phyloP scores from a whole-genome alignment of 2,329 filamentous ascomycete species.

The Hypoxylon sp. region DNA sequence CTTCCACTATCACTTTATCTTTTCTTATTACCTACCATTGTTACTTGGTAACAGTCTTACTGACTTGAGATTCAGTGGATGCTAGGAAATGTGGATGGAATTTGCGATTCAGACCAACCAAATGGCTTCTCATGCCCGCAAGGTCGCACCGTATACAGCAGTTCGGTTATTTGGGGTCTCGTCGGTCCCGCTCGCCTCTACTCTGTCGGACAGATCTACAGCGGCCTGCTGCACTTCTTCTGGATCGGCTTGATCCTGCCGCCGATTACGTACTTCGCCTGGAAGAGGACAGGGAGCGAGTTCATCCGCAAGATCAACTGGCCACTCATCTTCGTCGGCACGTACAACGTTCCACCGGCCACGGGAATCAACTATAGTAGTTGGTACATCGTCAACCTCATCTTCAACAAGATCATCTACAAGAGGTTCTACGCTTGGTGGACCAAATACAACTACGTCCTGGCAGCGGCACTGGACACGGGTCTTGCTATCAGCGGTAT shows the following conservation, averaged over 20 bases:
- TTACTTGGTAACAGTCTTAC: neutral
- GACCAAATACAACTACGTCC: slow-evolving; percentile 55
- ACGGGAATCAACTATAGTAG: slow-evolving; percentile 49
- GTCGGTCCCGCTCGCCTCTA: slow-evolving; percentile 60
- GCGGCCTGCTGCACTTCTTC: slow-evolving; percentile 58
- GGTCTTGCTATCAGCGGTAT: slow-evolving; percentile 47
- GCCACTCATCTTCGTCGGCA: slow-evolving; percentile 50
- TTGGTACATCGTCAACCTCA: slow-evolving; percentile 55
- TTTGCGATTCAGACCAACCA: slow-evolving; percentile 52
- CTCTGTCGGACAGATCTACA: slow-evolving; percentile 57
- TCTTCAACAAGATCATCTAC: slow-evolving; percentile 56
- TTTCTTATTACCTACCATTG: too few relatives aligned
- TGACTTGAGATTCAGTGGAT: slow-evolving; percentile 40
- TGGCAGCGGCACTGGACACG: slow-evolving; percentile 47
- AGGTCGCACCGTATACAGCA: slow-evolving; percentile 58
- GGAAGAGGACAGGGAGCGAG: slow-evolving; percentile 50
- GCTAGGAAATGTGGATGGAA: slow-evolving; percentile 50
- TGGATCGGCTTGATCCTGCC: slow-evolving; percentile 56
- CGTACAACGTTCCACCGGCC: slow-evolving; percentile 51
- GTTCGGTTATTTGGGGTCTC: slow-evolving; percentile 60
- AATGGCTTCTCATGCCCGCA: slow-evolving; percentile 59
- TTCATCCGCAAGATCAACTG: slow-evolving; percentile 49
- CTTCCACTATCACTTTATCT: too few relatives aligned
- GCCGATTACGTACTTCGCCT: slow-evolving; percentile 52
- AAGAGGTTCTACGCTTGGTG: slow-evolving; percentile 55